Conservation (phyloP, 1,284 basidiomycete genomes). For the Xanthoconium separans region DNA sequence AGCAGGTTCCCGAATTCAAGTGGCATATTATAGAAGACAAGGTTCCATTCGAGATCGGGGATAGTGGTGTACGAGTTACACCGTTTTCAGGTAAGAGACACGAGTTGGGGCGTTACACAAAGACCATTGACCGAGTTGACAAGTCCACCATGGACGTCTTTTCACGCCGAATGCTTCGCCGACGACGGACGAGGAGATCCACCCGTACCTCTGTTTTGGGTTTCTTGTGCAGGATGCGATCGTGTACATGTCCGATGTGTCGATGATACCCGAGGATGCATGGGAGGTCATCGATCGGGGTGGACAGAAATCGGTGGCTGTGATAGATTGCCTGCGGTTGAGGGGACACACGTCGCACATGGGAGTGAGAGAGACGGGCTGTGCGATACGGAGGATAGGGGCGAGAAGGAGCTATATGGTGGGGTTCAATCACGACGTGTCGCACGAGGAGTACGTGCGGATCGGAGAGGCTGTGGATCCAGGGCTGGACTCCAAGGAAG, state of each 20-base stretch:
- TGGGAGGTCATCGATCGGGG: conserved; percentile 52
- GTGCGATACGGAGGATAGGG: conserved; percentile 50
- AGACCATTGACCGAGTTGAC: conserved; percentile 2
- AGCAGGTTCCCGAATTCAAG: conserved; percentile 70
- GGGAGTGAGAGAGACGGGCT: conserved; percentile 60
- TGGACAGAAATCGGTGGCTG: conserved; percentile 50
- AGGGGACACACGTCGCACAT: conserved; percentile 68
- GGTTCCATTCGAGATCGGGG: conserved; percentile 61
- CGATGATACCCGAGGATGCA: conserved; percentile 66
- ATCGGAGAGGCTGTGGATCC: conserved; percentile 54
- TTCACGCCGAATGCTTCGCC: conserved; percentile 44
- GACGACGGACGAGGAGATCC: conserved; percentile 30
- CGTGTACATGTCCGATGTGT: conserved; percentile 75
- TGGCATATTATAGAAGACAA: conserved; percentile 76
- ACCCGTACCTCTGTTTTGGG: conserved; percentile 71
- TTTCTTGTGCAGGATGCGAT: conserved; percentile 67
- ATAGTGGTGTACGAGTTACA: conserved; percentile 60
- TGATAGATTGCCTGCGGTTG: conserved; percentile 72
- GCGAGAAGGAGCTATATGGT: conserved; percentile 64
- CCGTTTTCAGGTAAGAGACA: conserved; percentile 61
- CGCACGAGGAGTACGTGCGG: conserved; percentile 66
- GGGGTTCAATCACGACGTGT: conserved; percentile 70
- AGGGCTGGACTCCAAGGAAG: too few species aligned
- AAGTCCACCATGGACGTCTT: conserved; percentile 67
- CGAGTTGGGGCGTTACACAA: background rate